Evolutionary conservation across 2,329 filamentous ascomycete genomes (phyloP).

Genomic region (Zymoseptoria ardabiliae): DNA sequence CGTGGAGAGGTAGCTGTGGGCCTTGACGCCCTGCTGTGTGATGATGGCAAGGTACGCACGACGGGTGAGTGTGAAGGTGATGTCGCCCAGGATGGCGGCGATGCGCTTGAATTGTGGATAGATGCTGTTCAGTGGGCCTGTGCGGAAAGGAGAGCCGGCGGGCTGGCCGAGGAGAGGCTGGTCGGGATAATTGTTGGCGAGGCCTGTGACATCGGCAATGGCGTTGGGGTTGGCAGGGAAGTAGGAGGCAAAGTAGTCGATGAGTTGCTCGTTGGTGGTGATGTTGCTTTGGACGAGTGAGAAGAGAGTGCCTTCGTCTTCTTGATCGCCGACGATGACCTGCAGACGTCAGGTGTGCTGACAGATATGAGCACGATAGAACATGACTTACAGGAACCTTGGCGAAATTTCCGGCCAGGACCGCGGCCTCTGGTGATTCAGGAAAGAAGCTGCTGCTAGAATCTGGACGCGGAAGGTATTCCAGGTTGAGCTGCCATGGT

Average conservation of each 20-base stretch:
- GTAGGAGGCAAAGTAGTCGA: slow-evolving; percentile 56
- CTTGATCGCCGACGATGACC: slow-evolving; percentile 63
- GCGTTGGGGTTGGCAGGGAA: slow-evolving; percentile 42
- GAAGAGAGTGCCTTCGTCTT: slow-evolving; percentile 64
- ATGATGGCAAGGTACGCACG: slow-evolving; percentile 53
- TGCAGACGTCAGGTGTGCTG: background rate
- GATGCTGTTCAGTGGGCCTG: slow-evolving; percentile 57
- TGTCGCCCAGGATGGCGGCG: slow-evolving; percentile 64
- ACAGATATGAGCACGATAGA: background rate
- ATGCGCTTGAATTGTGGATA: slow-evolving; percentile 73
- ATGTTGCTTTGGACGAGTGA: slow-evolving; percentile 62
- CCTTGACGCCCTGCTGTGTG: slow-evolving; percentile 45
- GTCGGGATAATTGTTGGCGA: slow-evolving; percentile 59
- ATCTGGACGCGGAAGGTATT: slow-evolving; percentile 68
- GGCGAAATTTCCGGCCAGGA: slow-evolving; percentile 47
- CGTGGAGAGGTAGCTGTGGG: slow-evolving; percentile 68
- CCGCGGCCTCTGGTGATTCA: slow-evolving; percentile 54
- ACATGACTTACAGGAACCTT: slow-evolving; percentile 41
- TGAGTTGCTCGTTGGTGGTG: slow-evolving; percentile 51
- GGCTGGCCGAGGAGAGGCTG: slow-evolving; percentile 37
- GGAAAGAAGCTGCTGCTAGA: slow-evolving; percentile 43
- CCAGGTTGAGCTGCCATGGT: slow-evolving; percentile 52
- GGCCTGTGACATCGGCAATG: slow-evolving; percentile 36
- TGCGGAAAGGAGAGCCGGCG: slow-evolving; percentile 67
- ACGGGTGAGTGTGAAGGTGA: slow-evolving; percentile 66